Evolutionary conservation across 257 asterid genomes (phyloP).

Genomic region (Petrea volubilis): DNA sequence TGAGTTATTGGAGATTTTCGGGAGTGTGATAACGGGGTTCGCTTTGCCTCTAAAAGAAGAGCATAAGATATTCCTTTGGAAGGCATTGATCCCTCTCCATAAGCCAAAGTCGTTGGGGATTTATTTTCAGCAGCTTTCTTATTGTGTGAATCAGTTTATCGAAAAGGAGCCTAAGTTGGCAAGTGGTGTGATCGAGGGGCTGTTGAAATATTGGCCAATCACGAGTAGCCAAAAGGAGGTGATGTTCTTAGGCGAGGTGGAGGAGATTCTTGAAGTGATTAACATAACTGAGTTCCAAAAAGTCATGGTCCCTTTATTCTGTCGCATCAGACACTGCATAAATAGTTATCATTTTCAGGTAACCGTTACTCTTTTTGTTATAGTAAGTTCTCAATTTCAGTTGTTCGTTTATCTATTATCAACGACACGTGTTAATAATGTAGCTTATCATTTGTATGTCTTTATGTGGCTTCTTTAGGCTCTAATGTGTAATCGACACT

Average conservation of each 20-base stretch:
- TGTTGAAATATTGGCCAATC: slow-evolving; percentile 84
- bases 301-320: slow-evolving; percentile 75
- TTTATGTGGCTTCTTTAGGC: neutral
- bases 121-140: slow-evolving; percentile 79
- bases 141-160: slow-evolving; percentile 67
- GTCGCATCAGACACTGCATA: slow-evolving; percentile 70
- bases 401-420: slow-evolving; percentile 7
- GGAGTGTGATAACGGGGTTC: slow-evolving; percentile 90
- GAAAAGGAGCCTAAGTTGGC: slow-evolving; percentile 90
- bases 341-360: slow-evolving; percentile 88
- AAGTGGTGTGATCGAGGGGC: slow-evolving; percentile 58
- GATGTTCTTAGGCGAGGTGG: slow-evolving; percentile 84
- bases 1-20: slow-evolving; percentile 81
- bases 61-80: slow-evolving; percentile 74
- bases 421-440: neutral
- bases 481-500: neutral
- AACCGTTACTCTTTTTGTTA: neutral
- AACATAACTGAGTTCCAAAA: slow-evolving; percentile 71
- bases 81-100: slow-evolving; percentile 74
- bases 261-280: slow-evolving; percentile 77
- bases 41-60: slow-evolving; percentile 87
- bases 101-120: slow-evolving; percentile 77
- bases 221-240: slow-evolving; percentile 88
- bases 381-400: neutral
- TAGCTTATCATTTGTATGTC: too few relatives aligned